Conservation (phyloP, 1,284 basidiomycete species). For the Ustilago bromivora region DNA sequence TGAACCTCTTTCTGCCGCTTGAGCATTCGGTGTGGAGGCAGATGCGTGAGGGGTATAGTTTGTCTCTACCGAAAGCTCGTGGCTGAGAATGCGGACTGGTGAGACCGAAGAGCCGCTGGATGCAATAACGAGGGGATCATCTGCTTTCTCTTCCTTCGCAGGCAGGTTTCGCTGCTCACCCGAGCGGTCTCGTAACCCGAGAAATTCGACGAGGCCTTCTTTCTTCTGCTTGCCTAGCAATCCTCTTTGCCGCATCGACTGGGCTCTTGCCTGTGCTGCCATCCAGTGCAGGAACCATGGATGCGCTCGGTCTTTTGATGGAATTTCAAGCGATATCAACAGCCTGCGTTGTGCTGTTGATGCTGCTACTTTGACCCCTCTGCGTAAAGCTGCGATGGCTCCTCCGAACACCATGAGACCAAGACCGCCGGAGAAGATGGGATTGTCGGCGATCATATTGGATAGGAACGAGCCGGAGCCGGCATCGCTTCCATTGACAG, state of each 20-base stretch:
- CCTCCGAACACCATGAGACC: slow-evolving; percentile 68
- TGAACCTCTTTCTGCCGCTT: slow-evolving; percentile 48
- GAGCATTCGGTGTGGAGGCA: slow-evolving; percentile 41
- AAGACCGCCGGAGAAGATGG: slow-evolving; percentile 66
- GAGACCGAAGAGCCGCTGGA: slow-evolving; percentile 68
- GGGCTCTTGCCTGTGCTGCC: slow-evolving; percentile 74
- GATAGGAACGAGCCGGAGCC: slow-evolving; percentile 35
- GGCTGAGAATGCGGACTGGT: slow-evolving; percentile 71
- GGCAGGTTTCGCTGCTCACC: slow-evolving; percentile 10
- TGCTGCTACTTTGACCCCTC: slow-evolving; percentile 77
- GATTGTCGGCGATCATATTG: slow-evolving; percentile 56
- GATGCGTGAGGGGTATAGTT: slow-evolving; percentile 47
- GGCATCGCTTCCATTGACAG: background rate
- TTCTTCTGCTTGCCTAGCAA: slow-evolving; percentile 53
- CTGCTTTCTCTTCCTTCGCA: slow-evolving; percentile 9
- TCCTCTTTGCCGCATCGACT: slow-evolving; percentile 60
- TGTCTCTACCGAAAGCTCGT: slow-evolving; percentile 95
- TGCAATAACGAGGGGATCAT: slow-evolving; percentile 69
- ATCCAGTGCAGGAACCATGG: slow-evolving; percentile 99
- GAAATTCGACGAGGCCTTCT: slow-evolving; percentile 59
- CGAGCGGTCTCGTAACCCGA: slow-evolving; percentile 48
- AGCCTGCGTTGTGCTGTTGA: slow-evolving; percentile 85
- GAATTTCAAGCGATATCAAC: slow-evolving; percentile 94
- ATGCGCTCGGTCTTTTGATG: slow-evolving; percentile 93
- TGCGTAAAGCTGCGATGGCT: slow-evolving; percentile 53